Evolutionary conservation across 1,284 basidiomycete species (phyloP), one percentile per base, ranked within the genome.

Genomic region (Trametes hirsuta): DNA sequence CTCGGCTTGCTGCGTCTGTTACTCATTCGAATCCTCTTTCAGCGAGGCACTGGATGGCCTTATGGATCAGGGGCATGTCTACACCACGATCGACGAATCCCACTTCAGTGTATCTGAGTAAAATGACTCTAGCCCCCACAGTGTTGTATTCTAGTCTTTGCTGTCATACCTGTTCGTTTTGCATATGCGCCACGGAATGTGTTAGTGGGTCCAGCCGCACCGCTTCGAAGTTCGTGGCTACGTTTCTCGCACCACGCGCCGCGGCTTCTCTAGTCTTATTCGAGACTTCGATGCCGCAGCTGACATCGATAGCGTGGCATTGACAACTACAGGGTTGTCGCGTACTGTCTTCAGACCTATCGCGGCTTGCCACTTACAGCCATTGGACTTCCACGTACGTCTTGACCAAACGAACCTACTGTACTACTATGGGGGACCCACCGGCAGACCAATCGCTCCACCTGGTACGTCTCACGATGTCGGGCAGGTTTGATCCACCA

Each of bases 11-110:
- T 15, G 4, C 12, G 3, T 4, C 21, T 10, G 11, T 5, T 3
- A 39, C 22, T 5, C 35, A 21, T 45, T 2, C 36, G 25, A 5
- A 4, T 10, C 18, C 37, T 37, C 47, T 39, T 55, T 25, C 60
- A 83, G 83, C 64, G 71, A 77, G 12, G 83, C 82, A 9, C 71
- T 86, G 55, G 81, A 84, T 63, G 65, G 69, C 37, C 77, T 88
- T 53, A 80, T 85, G 73, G 74, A 78, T 42, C 82, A 86, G 11
- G 86, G 86, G 4, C 72, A 79, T 61, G 74, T 87, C 46, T 88
- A 77, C 69, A 82, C 78, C 36, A 86, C 84, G 0, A 77, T 79
- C 25, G 81, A 84, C 64, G 83, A 85, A 37, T 74, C 72, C 34
- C 77, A 79, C 58, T 78, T 75, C 66, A 64, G 59, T n/a, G 58